A percentile compares a stretch with the other conserved stretches of the same genome.
Conservation (phyloP, 306 rosid species). For the Vigna radiata region DNA sequence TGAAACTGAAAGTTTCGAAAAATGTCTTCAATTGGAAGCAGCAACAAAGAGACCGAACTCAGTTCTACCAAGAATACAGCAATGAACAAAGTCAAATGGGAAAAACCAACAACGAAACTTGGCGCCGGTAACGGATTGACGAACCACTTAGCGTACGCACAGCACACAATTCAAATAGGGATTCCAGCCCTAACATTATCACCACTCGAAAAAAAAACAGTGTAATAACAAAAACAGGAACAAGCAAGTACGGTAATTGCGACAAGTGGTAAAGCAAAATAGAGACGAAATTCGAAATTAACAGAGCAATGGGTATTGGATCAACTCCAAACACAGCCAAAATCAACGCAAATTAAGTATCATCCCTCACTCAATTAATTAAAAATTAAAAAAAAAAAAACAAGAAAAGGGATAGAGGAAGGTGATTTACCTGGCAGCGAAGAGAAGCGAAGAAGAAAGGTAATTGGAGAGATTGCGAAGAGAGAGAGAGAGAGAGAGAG, state of each 20-base stretch:
- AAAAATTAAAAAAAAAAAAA: background rate
- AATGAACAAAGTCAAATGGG: conserved; percentile 25
- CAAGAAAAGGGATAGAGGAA: background rate
- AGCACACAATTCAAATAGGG: conserved; percentile 34
- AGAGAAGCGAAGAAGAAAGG: conserved; percentile 29
- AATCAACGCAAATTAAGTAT: conserved; percentile 39
- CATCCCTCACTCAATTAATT: conserved; percentile 36
- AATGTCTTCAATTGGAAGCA: background rate
- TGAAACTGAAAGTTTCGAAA: conserved; percentile 19
- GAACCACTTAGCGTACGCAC: conserved; percentile 31
- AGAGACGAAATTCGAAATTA: conserved; percentile 45
- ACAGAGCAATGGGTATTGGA: conserved; percentile 45
- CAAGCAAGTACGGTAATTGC: conserved; percentile 24
- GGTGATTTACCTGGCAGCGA: conserved; percentile 50
- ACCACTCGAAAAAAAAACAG: background rate
- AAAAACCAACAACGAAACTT: conserved; percentile 12
- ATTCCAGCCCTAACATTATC: conserved; percentile 46
- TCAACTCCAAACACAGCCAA: conserved; percentile 20
- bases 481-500: conserved; percentile 20
- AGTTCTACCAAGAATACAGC: conserved; percentile 18
- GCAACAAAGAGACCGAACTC: conserved; percentile 4
- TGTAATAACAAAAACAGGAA: background rate
- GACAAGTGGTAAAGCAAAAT: conserved; percentile 27
- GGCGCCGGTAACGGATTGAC: conserved; percentile 23
- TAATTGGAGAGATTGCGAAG: conserved; percentile 34